These are phyloP conservation scores for Boletus pseudo-olivaceus DNA, from an alignment of 768 basidiomycete species.

Conservation along the genomic window DNA sequence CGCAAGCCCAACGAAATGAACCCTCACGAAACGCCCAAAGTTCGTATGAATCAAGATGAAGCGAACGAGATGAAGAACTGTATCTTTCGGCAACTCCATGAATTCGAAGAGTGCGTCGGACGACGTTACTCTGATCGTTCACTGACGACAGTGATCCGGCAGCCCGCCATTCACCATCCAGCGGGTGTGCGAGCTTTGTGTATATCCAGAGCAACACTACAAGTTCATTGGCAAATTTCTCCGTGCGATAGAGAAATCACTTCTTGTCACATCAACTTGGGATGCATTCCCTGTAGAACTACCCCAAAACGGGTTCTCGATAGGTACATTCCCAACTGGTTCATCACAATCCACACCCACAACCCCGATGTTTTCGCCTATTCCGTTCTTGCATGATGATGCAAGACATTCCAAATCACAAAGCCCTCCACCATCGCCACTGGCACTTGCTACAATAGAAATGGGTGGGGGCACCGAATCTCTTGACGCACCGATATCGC, in stretches of 20 bases:
- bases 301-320: constrained; percentile 28
- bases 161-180: constrained; percentile 87
- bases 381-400: constrained; percentile 82
- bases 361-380: constrained; percentile 84
- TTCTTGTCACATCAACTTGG: constrained; percentile 81
- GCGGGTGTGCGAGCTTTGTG: constrained; percentile 78
- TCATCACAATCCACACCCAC: constrained; percentile 56
- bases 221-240: constrained; percentile 80
- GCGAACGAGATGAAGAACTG: constrained; percentile 51
- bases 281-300: constrained; percentile 58
- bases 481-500: constrained; percentile 34
- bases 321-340: constrained; percentile 38
- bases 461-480: constrained; percentile 33
- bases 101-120: constrained; percentile 65
- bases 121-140: not conserved
- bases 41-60: constrained; percentile 58
- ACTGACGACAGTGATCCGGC: constrained; percentile 24
- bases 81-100: constrained; percentile 64
- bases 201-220: constrained; percentile 69
- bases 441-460: constrained; percentile 45
- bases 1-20: constrained; percentile 49
- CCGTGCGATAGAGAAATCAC: constrained; percentile 76
- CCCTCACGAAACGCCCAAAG: constrained; percentile 52
- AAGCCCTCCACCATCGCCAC: constrained; percentile 75
- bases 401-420: constrained; percentile 75